Conservation (phyloP, 345 rosid genomes). For the Sapria himalayana region DNA sequence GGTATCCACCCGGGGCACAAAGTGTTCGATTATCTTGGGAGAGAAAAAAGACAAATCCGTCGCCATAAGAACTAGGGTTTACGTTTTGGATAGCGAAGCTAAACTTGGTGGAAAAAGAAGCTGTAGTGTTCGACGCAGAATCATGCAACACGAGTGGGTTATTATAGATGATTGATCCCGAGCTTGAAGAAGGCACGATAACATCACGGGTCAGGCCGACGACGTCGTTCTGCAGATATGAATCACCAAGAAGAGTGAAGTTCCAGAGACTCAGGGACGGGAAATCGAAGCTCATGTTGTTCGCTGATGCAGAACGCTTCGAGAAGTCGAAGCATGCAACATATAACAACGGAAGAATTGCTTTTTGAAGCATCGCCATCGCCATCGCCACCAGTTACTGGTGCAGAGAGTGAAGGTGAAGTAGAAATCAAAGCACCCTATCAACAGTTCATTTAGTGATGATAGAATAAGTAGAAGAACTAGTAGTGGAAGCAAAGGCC, state of each 20-base stretch:
- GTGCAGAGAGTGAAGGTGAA: too few species aligned
- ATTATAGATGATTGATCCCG: constrained; percentile 54
- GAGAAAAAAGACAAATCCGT: constrained; percentile 71
- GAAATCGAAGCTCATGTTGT: constrained; percentile 28
- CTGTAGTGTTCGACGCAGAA: constrained; percentile 46
- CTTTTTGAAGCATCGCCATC: too few species aligned
- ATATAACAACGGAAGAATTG: too few species aligned
- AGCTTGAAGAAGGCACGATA: constrained; percentile 68
- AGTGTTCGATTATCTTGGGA: constrained; percentile 49
- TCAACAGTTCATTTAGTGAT: too few species aligned
- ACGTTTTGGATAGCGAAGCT: constrained; percentile 42
- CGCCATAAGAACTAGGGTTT: constrained; percentile 52
- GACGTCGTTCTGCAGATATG: constrained; percentile 58
- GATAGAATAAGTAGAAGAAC: too few species aligned
- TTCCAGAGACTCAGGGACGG: constrained; percentile 38
- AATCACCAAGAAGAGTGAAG: constrained; percentile 84
- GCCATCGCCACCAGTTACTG: too few species aligned
- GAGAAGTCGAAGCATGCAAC: too few species aligned
- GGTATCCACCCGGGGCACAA: constrained; percentile 59
- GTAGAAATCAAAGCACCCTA: too few species aligned
- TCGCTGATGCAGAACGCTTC: constrained; percentile 11
- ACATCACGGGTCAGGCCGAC: constrained; percentile 72
- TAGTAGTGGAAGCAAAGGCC: too few species aligned
- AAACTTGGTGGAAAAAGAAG: constrained; percentile 68
- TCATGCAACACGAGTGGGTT: constrained; percentile 50